Evolutionary conservation across 495 filamentous ascomycete species (phyloP), one percentile per base, ranked within the genome.

Genomic region (Penicillium psychrofluorescens): DNA sequence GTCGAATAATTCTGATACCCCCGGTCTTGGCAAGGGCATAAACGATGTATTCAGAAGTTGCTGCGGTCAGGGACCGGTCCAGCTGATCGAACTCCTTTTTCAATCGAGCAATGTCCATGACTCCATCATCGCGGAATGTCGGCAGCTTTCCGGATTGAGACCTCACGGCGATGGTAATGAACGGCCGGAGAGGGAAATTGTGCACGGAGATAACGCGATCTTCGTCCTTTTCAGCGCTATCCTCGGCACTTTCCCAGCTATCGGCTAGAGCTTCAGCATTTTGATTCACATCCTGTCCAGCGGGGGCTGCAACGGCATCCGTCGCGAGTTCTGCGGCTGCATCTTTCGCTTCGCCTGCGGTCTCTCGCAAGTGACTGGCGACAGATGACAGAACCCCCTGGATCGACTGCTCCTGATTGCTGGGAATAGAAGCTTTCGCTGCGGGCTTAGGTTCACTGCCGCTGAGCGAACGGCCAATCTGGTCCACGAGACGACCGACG

Each of bases 81-180:
- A 94, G 79, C 62, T 97, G 94, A 62, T 99, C 94, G 53, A 97
- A 97, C 7, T 92, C 86, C 65, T 97, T 96, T 72, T 95, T 95
- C 42, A 96, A 75, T 34, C 88, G 81, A 33, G 91, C 90, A 62
- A 99, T 90, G 50, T 90, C 84, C 62, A 92, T 83, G 40, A 94
- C 77, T 6, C 78, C 69, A 53, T 90, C 85, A 40, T 84, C 79
- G 13, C 78, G 79, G 58, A 84, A 78, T 10, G 69, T 58, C n/a
- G 72, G 61, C 65, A 67, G 52, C 44, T 64, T 59, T 48, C 63
- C 57, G 43, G 58, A n/a, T 34, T 58, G 36, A 22, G 66, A 37
- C 46, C 67, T 60, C 43, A 79, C 51, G 12, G 51, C 46, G 61
- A 99, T 90, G 14, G 90, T 81, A 38, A 91, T 88, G 73, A 95